Evolutionary conservation across 345 rosid genomes (phyloP), one percentile per base, ranked within the genome.

Genomic region (Streptanthus diversifolius): DNA sequence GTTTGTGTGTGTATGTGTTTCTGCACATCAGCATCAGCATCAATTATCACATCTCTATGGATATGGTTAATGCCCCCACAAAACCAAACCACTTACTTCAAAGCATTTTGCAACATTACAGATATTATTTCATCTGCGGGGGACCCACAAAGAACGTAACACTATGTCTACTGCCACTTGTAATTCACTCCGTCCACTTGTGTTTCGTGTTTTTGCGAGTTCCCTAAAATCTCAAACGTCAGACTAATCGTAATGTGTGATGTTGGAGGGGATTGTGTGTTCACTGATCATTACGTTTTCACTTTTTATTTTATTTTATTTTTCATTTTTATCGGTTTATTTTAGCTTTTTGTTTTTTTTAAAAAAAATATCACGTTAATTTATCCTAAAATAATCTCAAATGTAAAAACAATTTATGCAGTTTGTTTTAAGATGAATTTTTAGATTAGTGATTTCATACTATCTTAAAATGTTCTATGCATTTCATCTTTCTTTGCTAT

Each of bases 181-280:
- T 76, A 36, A 55, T n/a, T 70, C 52, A 63, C 53, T 54, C 47
- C 21, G 10, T 37, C 75, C 71, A 76, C 80, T 76, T 70, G 74
- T 70, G 32, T 39, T 68, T 68, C 35, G 57, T 49, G 35, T 33
- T 15, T 15, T 30, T 63, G 36, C 36, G 29, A 21, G 27, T 61
- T 61, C 40, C 45, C 45, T 14, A 14, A 40, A 40, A 40, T 14
- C 17, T 15, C 32, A 33, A 49, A 18, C 37, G 30, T 36, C 51
- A 71, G n/a, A 56, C 12, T 22, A 37, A 39, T 39, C n/a, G 0
- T 12, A 6, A 47, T 48, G n/a, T 48, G n/a, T 71, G 25, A 15
- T 24, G 32, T 24, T 22, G 56, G 37, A 51, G 13, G 61, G 15
- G 68, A 61, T 61, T 41, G 47, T 44, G 70, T 72, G 62, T 62